phyloP scores from a whole-genome alignment of 2,329 filamentous ascomycete genomes.

The Aaosphaeria arxii region DNA sequence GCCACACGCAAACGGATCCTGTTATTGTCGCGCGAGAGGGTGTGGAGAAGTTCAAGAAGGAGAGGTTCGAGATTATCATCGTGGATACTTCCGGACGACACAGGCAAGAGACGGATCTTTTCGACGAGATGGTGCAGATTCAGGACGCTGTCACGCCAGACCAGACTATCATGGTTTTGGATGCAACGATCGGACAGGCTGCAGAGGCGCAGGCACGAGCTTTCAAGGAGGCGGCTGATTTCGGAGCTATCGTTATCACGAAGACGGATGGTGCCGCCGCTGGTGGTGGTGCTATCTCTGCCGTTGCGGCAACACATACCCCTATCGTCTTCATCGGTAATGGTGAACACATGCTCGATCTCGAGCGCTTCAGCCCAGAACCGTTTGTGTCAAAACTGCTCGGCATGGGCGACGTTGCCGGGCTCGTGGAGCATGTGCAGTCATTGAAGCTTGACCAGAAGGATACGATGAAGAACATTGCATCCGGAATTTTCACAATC shows the following conservation, averaged over 20 bases:
- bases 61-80: slow-evolving; percentile 96
- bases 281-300: slow-evolving; percentile 95
- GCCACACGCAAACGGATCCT: slow-evolving; percentile 92
- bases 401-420: slow-evolving; percentile 96
- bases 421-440: slow-evolving; percentile 94
- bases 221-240: slow-evolving; percentile 96
- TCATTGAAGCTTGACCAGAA: slow-evolving; percentile 94
- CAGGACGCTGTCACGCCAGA: slow-evolving; percentile 86
- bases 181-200: slow-evolving; percentile 93
- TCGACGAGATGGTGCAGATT: slow-evolving; percentile 97
- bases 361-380: slow-evolving; percentile 89
- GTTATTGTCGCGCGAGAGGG: slow-evolving; percentile 91
- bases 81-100: slow-evolving; percentile 96
- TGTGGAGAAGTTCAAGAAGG: slow-evolving; percentile 98
- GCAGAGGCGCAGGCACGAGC: slow-evolving; percentile 92
- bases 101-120: slow-evolving; percentile 89
- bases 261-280: slow-evolving; percentile 96
- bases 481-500: slow-evolving; percentile 92
- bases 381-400: slow-evolving; percentile 92
- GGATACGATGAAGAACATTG: slow-evolving; percentile 98
- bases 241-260: slow-evolving; percentile 97
- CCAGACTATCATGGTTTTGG: slow-evolving; percentile 97
- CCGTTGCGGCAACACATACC: slow-evolving; percentile 91
- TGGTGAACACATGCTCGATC: slow-evolving; percentile 92
- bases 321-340: slow-evolving; percentile 98